Conservation (phyloP, 2,329 filamentous ascomycete species). For the Paracorniculantispora psalliotae region DNA sequence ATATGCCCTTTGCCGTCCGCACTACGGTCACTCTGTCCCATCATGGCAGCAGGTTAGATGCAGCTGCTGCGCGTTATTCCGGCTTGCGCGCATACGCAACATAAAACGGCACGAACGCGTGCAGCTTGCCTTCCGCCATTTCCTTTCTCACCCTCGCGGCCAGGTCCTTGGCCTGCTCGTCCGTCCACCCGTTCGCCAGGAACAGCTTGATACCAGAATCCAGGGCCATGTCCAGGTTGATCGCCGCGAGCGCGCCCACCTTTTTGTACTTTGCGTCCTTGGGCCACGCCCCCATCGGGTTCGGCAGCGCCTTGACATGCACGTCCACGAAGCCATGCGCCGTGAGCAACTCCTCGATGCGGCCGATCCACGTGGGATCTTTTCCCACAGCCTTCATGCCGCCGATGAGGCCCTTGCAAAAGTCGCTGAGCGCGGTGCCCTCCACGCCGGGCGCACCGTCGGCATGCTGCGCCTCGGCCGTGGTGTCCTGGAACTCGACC, state of each 20-base stretch:
- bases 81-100: not conserved
- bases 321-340: conserved; percentile 31
- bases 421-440: conserved; percentile 24
- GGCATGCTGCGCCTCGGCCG: conserved; percentile 18
- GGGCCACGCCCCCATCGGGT: conserved; percentile 40
- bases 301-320: conserved; percentile 27
- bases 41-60: no score
- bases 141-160: not conserved
- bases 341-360: not conserved
- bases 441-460: conserved; percentile 22
- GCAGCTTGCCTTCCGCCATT: not conserved
- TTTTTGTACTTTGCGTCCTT: conserved; percentile 37
- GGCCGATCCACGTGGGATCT: conserved; percentile 16
- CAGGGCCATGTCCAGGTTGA: not conserved
- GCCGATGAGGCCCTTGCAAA: conserved; percentile 18
- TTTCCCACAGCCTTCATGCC: conserved; percentile 20
- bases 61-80: no score
- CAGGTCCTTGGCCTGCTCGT: not conserved
- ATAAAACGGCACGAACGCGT: not conserved
- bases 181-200: not conserved
- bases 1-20: no score
- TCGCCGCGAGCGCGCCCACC: conserved; percentile 18
- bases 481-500: conserved; percentile 27
- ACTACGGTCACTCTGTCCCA: no score
- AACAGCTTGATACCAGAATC: not conserved